A percentile compares a stretch with the other conserved stretches of the same genome.
These are phyloP conservation scores for Emericellopsis cladophorae DNA, from an alignment of 2,329 filamentous ascomycete genomes.

Conservation along the genomic window DNA sequence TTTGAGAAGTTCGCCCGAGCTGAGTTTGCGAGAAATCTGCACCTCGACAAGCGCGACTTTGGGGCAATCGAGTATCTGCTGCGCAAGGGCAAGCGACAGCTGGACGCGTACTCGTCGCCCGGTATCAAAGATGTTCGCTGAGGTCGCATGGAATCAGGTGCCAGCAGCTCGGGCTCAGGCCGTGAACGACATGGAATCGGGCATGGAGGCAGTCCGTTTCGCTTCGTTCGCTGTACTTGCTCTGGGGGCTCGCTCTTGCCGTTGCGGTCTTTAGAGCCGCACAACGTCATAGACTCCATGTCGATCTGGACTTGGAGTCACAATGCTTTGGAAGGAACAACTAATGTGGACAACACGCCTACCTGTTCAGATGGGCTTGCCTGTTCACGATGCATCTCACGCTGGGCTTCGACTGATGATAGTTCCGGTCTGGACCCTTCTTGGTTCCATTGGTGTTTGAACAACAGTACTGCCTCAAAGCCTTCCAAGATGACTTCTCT, in stretches of 20 bases:
- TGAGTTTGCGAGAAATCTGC: slow-evolving; percentile 63
- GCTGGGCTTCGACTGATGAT: not conserved
- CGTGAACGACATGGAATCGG: no score
- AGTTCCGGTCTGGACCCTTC: slow-evolving; percentile 1
- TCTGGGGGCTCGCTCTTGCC: no score
- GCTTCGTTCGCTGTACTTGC: no score
- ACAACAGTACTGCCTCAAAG: not conserved
- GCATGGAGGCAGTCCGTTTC: no score
- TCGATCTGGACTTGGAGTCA: no score
- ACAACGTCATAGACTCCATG: no score
- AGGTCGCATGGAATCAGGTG: not conserved
- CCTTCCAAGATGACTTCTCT: slow-evolving; percentile 12
- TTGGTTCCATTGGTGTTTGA: slow-evolving; percentile 6
- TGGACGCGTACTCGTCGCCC: slow-evolving; percentile 70
- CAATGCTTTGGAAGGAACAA: no score
- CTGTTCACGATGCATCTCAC: slow-evolving; percentile 1
- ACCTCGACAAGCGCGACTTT: slow-evolving; percentile 74
- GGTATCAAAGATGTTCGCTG: slow-evolving; percentile 64
- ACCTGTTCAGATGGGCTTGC: no score
- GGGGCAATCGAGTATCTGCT: slow-evolving; percentile 73
- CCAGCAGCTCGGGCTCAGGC: no score
- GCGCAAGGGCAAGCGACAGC: slow-evolving; percentile 66
- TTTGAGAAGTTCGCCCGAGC: slow-evolving; percentile 44
- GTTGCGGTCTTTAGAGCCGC: no score
- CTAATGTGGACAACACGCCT: no score